phyloP scores from a whole-genome alignment of 495 filamentous ascomycete species.

The Neurospora tetrasperma region DNA sequence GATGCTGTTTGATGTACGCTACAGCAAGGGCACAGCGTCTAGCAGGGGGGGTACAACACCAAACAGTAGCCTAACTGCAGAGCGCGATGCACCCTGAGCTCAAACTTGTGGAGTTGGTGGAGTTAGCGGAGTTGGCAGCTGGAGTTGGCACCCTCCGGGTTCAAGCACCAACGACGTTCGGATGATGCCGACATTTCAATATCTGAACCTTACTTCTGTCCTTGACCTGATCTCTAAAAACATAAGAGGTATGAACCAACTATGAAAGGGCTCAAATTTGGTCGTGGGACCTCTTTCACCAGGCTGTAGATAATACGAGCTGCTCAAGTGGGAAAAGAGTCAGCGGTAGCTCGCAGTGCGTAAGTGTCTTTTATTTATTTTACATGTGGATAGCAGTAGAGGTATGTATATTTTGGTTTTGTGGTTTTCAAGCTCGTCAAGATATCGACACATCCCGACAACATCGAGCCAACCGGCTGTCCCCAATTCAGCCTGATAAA shows the following conservation, averaged over 20 bases:
- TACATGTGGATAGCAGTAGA: no score
- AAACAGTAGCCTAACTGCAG: background rate
- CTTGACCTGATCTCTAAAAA: background rate
- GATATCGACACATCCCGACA: background rate
- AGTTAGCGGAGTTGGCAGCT: background rate
- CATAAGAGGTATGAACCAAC: background rate
- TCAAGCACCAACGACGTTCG: background rate
- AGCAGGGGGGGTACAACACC: background rate
- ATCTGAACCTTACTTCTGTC: background rate
- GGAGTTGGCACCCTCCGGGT: background rate
- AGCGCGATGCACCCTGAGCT: background rate
- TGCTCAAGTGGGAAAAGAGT: background rate
- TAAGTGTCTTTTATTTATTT: background rate
- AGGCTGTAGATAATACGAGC: background rate
- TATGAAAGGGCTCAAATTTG: background rate
- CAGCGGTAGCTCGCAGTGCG: background rate
- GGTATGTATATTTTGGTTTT: no score
- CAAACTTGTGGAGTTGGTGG: background rate
- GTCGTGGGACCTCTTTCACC: background rate
- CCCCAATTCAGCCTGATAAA: background rate
- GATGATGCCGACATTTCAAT: background rate
- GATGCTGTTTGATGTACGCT: background rate
- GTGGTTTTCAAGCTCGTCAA: background rate
- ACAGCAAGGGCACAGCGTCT: background rate
- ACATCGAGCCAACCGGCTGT: background rate